Percentiles rank a stretch among this genome's conserved stretches.
Conservation (phyloP, 306 rosid genomes). For the Castanea mollissima region DNA sequence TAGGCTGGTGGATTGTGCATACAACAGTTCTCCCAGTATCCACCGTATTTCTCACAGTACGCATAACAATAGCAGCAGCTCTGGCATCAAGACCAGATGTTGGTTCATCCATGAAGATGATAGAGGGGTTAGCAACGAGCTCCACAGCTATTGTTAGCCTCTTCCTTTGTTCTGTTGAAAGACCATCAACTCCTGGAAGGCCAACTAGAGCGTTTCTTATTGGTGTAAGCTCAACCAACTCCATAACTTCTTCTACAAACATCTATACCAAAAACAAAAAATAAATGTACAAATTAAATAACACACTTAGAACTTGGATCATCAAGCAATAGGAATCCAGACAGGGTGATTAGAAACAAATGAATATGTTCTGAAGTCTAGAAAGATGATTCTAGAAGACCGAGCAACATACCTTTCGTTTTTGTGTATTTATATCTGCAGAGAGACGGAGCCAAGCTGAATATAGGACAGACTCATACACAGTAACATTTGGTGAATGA, state of each 20-base stretch:
- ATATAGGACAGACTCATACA: constrained; percentile 58
- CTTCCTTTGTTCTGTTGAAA: constrained; percentile 84
- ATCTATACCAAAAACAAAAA: constrained; percentile 23
- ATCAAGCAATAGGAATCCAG: not conserved
- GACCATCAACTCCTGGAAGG: constrained; percentile 77
- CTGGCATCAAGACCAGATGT: constrained; percentile 93
- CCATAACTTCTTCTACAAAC: constrained; percentile 67
- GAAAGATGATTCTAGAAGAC: not conserved
- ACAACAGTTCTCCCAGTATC: constrained; percentile 88
- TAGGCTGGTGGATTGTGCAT: constrained; percentile 92
- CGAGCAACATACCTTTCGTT: constrained; percentile 37
- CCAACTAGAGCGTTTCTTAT: constrained; percentile 69
- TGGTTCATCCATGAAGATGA: constrained; percentile 92
- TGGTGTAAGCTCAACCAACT: constrained; percentile 63
- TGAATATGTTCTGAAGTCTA: not conserved
- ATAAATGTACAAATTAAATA: not conserved
- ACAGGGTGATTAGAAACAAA: not conserved
- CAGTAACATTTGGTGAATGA: constrained; percentile 65
- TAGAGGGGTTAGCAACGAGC: constrained; percentile 85
- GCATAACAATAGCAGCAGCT: constrained; percentile 92
- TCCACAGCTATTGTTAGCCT: constrained; percentile 91
- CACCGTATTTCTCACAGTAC: constrained; percentile 80
- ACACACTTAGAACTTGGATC: not conserved
- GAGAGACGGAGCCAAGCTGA: constrained; percentile 73
- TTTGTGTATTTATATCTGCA: constrained; percentile 29